Evolutionary conservation across 306 rosid species (phyloP).

Genomic region (Ammopiptanthus mongolicus): DNA sequence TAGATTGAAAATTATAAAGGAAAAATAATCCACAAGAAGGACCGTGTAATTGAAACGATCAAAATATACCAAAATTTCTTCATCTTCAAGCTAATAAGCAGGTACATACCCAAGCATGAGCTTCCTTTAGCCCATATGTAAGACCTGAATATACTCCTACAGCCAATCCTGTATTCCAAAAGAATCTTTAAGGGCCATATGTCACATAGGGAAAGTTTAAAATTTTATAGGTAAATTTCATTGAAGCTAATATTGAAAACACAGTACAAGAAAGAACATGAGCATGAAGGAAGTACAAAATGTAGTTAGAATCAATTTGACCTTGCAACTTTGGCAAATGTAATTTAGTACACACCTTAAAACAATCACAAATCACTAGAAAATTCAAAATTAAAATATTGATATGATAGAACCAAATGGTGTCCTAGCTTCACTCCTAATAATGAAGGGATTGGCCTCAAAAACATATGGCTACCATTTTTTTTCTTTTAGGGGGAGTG

Average conservation of each 20-base stretch:
- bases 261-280: constrained; percentile 2
- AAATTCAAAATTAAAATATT: background rate
- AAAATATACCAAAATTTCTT: background rate
- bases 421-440: constrained; percentile 57
- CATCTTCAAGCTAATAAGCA: background rate
- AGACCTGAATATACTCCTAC: constrained; percentile 94
- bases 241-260: too few relatives aligned
- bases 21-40: background rate
- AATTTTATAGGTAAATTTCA: background rate
- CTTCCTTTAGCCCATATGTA: too few relatives aligned
- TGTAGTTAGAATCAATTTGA: too few relatives aligned
- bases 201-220: background rate
- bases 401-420: background rate
- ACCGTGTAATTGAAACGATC: background rate
- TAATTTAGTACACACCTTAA: background rate
- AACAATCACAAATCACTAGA: background rate
- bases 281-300: background rate
- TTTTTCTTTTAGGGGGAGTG: too few relatives aligned
- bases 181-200: background rate
- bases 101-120: constrained; percentile 78
- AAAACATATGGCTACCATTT: too few relatives aligned
- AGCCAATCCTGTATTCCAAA: constrained; percentile 60
- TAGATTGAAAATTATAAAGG: background rate
- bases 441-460: too few relatives aligned
- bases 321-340: background rate